A percentile compares a stretch with the other conserved stretches of the same genome.
Conservation (phyloP, 2,329 filamentous ascomycete genomes). For the Talaromyces sp. region DNA sequence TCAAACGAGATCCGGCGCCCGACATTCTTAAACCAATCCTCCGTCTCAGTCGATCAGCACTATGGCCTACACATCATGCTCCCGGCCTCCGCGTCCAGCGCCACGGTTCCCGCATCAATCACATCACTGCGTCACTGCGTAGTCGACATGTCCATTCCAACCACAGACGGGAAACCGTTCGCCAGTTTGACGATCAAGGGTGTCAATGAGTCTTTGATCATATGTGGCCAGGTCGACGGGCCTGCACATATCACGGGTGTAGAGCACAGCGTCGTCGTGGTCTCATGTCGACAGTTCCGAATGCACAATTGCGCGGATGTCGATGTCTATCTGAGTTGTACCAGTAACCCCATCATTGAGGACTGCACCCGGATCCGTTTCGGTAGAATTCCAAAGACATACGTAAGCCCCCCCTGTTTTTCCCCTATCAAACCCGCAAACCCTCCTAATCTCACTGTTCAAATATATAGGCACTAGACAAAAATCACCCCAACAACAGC, state of each 20-base stretch:
- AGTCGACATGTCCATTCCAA: constrained; percentile 73
- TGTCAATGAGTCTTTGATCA: constrained; percentile 66
- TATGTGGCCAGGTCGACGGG: constrained; percentile 75
- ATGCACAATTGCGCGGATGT: constrained; percentile 85
- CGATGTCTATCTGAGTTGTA: constrained; percentile 77
- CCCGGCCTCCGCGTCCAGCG: constrained; percentile 65
- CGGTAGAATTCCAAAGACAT: constrained; percentile 66
- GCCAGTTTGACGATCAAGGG: constrained; percentile 68
- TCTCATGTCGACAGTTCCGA: constrained; percentile 80
- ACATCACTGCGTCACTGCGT: constrained; percentile 68
- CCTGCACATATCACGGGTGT: constrained; percentile 79
- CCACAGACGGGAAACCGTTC: constrained; percentile 59
- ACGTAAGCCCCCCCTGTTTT: constrained; percentile 55
- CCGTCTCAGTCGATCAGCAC: constrained; percentile 65
- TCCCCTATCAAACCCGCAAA: background rate
- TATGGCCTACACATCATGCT: constrained; percentile 71
- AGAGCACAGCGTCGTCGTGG: constrained; percentile 69
- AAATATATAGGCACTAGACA: constrained; percentile 27
- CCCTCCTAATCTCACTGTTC: background rate
- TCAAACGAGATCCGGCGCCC: constrained; percentile 45
- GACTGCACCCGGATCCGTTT: constrained; percentile 77
- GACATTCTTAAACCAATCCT: constrained; percentile 60
- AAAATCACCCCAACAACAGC: constrained; percentile 31
- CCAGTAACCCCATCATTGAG: constrained; percentile 89
- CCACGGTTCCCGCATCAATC: constrained; percentile 70